A percentile compares a stretch with the other conserved stretches of the same genome.
Conservation (phyloP, 257 asterid species). For the Cruciata laevipes region DNA sequence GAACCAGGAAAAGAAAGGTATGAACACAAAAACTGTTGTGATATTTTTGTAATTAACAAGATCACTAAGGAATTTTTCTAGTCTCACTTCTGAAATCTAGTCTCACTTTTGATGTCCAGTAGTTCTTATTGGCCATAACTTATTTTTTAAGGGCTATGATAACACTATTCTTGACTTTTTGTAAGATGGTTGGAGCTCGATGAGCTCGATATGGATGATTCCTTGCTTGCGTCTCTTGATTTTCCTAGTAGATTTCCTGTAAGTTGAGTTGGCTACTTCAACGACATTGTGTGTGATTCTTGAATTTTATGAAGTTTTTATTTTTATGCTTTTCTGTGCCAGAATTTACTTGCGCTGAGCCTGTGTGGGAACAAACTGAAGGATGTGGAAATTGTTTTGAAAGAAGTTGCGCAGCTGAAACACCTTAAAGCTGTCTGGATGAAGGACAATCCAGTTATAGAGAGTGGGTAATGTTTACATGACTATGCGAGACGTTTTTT, state of each 20-base stretch:
- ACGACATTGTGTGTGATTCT: conserved; percentile 11
- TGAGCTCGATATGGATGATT: conserved; percentile 71
- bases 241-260: conserved; percentile 85
- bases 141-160: no score
- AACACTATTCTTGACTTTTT: no score
- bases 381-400: conserved; percentile 41
- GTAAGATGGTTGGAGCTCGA: conserved; percentile 95
- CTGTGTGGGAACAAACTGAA: conserved; percentile 68
- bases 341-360: conserved; percentile 79
- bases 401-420: conserved; percentile 50
- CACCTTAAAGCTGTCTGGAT: conserved; percentile 88
- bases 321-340: conserved; percentile 13
- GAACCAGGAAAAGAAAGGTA: no score
- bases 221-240: conserved; percentile 58
- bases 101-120: no score
- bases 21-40: no score
- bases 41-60: no score
- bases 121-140: no score
- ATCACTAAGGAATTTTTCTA: no score
- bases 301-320: not conserved
- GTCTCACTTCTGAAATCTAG: no score
- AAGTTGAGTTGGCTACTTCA: conserved; percentile 15
- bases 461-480: conserved; percentile 42
- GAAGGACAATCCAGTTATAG: conserved; percentile 58
- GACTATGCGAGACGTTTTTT: not conserved